Evolutionary conservation across 495 filamentous ascomycete species (phyloP).

Genomic region (Hypoxylon lienhwacheense): DNA sequence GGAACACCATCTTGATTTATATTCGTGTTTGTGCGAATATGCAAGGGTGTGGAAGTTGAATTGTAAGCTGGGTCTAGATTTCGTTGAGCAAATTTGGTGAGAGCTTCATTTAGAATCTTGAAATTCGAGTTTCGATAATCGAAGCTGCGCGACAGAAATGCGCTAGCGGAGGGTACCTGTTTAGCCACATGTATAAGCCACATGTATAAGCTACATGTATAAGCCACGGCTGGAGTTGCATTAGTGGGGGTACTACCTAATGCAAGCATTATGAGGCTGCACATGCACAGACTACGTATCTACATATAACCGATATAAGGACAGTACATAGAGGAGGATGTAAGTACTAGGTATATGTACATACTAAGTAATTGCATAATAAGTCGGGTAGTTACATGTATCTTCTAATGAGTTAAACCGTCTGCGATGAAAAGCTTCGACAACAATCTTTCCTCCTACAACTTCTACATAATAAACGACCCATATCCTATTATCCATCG

Average conservation of each 20-base stretch:
- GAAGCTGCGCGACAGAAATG: slow-evolving; percentile 37
- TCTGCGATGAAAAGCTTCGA: too few species aligned
- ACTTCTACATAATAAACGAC: background rate
- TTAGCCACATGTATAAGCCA: background rate
- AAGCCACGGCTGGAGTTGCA: background rate
- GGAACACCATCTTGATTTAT: slow-evolving; percentile 45
- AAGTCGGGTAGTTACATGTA: too few species aligned
- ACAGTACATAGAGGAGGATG: background rate
- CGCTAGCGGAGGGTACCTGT: slow-evolving; percentile 29
- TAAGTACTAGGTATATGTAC: background rate
- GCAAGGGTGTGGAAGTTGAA: slow-evolving; percentile 14
- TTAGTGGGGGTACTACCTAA: too few species aligned
- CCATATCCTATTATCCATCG: background rate
- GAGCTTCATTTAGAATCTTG: slow-evolving; percentile 13
- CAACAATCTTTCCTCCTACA: background rate
- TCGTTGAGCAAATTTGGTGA: slow-evolving; percentile 26
- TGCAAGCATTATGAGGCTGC: too few species aligned
- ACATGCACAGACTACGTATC: background rate
- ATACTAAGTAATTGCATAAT: too few species aligned
- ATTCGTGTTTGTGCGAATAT: slow-evolving; percentile 9
- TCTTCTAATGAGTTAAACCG: too few species aligned
- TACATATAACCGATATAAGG: background rate
- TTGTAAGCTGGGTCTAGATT: slow-evolving; percentile 12
- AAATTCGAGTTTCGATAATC: slow-evolving; percentile 15
- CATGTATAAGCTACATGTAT: background rate